phyloP scores from a whole-genome alignment of 768 basidiomycete species.

The Phanerodontia chrysosporium region DNA sequence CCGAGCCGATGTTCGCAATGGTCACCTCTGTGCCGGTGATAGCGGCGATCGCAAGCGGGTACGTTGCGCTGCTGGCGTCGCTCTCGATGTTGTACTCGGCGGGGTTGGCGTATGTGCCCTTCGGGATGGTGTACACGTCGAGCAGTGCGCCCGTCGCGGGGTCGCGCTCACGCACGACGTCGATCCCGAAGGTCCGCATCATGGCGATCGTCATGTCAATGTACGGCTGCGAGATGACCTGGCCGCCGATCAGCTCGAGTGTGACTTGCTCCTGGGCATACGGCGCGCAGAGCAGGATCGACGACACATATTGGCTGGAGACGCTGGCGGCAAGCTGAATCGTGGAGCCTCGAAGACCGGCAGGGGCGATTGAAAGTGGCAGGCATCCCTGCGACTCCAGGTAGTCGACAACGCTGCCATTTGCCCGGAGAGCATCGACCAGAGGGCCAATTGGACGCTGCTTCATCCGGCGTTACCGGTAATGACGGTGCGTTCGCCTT shows the following conservation, averaged over 20 bases:
- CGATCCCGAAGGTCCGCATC: constrained; percentile 90
- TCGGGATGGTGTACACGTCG: constrained; percentile 87
- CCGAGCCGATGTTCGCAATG: constrained; percentile 84
- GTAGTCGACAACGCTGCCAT: constrained; percentile 70
- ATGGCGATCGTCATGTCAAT: constrained; percentile 99
- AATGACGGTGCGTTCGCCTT: constrained; percentile 63
- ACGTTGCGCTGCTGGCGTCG: constrained; percentile 94
- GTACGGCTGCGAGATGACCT: constrained; percentile 97
- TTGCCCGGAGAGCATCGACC: constrained; percentile 71
- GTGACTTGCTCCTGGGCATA: constrained; percentile 82
- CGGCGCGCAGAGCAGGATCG: constrained; percentile 93
- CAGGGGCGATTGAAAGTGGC: constrained; percentile 79
- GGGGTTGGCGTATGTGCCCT: constrained; percentile 74
- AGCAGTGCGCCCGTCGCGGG: constrained; percentile 52
- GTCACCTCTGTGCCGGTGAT: constrained; percentile 97
- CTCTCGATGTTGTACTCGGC: constrained; percentile 84
- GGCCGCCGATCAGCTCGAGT: constrained; percentile 87
- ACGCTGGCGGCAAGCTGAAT: constrained; percentile 91
- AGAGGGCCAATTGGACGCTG: constrained; percentile 95
- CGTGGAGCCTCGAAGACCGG: constrained; percentile 75
- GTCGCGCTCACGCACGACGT: constrained; percentile 65
- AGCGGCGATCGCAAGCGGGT: constrained; percentile 94
- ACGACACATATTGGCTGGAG: constrained; percentile 97
- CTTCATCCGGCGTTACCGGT: constrained; percentile 99
- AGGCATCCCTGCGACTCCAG: constrained; percentile 81